Evolutionary conservation across 306 rosid species (phyloP), one percentile per base, ranked within the genome.

Genomic region (Fagus crenata): DNA sequence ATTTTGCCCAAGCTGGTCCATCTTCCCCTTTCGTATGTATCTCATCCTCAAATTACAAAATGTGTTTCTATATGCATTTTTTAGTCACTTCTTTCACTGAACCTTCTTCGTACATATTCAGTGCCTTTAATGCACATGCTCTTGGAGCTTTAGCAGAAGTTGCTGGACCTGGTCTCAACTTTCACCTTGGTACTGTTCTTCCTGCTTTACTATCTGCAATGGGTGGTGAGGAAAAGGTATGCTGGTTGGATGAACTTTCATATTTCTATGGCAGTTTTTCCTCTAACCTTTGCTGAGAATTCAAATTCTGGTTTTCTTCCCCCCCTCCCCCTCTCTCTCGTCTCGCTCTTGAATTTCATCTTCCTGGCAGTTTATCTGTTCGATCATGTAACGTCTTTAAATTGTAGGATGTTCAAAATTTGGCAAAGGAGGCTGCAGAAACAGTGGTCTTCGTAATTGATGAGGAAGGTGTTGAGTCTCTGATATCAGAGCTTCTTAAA

Each of bases 81-180:
- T 36, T 43, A 18, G 14, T 17, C 42, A 36, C 40, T 65, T 53
- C 75, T 42, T 58, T 69, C 17, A 71, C 53, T 78, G 60, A 53
- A 43, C 17, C 69, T 41, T 75, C 36, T 17, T 76, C 63, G 51
- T 78, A 58, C 32, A 53, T 81, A 59, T 87, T 17, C 82, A 95
- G 99, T 77, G 99, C 99, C 77, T 86, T 95, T 82, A 81, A 92
- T 84, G 97, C 97, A 59, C 99, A 95, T 86, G 99, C 99, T 68
- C 85, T 95, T n/a, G 97, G 97, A 53, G 99, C 97, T 75, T 87
- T 95, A 75, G 99, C 99, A 18, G 97, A 92, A 80, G 99, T 95
- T 73, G 99, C 99, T 61, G 99, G 97, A 68, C 88, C 97, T 74
- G 90, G 99, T 75, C 97, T 90, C 69, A 80, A 92, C 78, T 51